Evolutionary conservation across 805 yeast genomes (phyloP).

Genomic region (Nakazawaea peltata): DNA sequence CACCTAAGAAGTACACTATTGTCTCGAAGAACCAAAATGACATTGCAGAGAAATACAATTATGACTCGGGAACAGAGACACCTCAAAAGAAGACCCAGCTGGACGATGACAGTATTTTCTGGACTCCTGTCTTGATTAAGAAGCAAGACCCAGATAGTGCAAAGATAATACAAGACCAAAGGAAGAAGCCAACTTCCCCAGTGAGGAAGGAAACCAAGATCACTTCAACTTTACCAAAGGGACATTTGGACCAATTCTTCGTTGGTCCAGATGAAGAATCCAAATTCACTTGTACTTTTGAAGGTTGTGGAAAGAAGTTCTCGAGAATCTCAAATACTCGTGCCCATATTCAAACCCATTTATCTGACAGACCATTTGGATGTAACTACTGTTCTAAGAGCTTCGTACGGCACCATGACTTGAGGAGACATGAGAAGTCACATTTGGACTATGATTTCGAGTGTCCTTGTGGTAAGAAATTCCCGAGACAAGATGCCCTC

Average conservation of each 20-base stretch:
- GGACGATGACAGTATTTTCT: slow-evolving; percentile 20
- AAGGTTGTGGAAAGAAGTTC: slow-evolving; percentile 75
- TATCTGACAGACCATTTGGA: slow-evolving; percentile 86
- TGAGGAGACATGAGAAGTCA: slow-evolving; percentile 81
- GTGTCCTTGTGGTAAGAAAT: slow-evolving; percentile 93
- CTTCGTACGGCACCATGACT: slow-evolving; percentile 93
- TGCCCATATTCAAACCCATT: slow-evolving; percentile 94
- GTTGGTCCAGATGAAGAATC: slow-evolving; percentile 71
- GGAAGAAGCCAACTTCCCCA: slow-evolving; percentile 28
- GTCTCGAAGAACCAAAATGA: slow-evolving; percentile 18
- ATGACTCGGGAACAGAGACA: slow-evolving; percentile 16
- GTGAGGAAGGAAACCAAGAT: slow-evolving; percentile 39
- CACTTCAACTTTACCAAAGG: slow-evolving; percentile 76
- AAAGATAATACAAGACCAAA: slow-evolving; percentile 25
- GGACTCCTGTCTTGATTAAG: slow-evolving; percentile 27
- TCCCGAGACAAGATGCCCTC: slow-evolving; percentile 84
- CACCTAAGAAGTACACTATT: slow-evolving; percentile 15
- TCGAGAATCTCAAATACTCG: slow-evolving; percentile 86
- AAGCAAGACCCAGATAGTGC: slow-evolving; percentile 21
- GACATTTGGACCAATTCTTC: slow-evolving; percentile 78
- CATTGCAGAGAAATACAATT: slow-evolving; percentile 16
- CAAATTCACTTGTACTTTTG: slow-evolving; percentile 64
- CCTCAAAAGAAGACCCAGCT: slow-evolving; percentile 11
- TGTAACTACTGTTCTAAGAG: slow-evolving; percentile 75
- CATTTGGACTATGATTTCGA: slow-evolving; percentile 65